Conservation (phyloP, 148 eudicot genomes). For the Chenopodium suecicum region DNA sequence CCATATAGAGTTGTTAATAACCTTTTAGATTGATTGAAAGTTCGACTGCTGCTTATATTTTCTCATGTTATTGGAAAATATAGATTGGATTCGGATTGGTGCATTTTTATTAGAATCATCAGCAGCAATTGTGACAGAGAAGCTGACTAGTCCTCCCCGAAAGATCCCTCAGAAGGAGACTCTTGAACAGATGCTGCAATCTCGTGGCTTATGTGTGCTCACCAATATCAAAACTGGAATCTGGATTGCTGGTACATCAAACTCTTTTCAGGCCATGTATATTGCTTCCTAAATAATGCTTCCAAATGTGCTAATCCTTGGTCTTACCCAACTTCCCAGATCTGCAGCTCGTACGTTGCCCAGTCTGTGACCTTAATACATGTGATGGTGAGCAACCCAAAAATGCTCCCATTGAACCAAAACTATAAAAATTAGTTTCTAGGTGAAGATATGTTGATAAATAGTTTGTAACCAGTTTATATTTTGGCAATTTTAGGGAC, state of each 20-base stretch:
- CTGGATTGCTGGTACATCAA: conserved; percentile 81
- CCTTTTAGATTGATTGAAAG: background rate
- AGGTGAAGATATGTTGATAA: background rate
- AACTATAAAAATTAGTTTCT: background rate
- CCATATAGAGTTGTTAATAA: no score
- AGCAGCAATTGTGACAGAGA: conserved; percentile 71
- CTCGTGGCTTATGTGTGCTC: conserved; percentile 55
- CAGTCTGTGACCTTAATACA: conserved; percentile 88
- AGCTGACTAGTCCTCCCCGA: conserved; percentile 41
- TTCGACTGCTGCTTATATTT: background rate
- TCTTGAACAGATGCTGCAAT: conserved; percentile 46
- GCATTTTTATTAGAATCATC: conserved; percentile 71
- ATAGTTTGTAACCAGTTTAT: background rate
- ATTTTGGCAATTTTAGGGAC: conserved; percentile 50
- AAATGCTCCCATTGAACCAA: background rate
- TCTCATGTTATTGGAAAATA: conserved; percentile 6
- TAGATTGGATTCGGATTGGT: conserved; percentile 94
- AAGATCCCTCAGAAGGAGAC: conserved; percentile 35
- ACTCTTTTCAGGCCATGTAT: background rate
- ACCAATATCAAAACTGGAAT: conserved; percentile 79
- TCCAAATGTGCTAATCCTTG: background rate
- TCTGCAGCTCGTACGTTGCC: conserved; percentile 96
- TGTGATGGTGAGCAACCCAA: conserved; percentile 77
- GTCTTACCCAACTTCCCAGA: conserved; percentile 43
- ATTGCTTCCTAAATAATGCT: no score